Conservation (phyloP, 345 rosid species). For the Hevea brasiliensis region DNA sequence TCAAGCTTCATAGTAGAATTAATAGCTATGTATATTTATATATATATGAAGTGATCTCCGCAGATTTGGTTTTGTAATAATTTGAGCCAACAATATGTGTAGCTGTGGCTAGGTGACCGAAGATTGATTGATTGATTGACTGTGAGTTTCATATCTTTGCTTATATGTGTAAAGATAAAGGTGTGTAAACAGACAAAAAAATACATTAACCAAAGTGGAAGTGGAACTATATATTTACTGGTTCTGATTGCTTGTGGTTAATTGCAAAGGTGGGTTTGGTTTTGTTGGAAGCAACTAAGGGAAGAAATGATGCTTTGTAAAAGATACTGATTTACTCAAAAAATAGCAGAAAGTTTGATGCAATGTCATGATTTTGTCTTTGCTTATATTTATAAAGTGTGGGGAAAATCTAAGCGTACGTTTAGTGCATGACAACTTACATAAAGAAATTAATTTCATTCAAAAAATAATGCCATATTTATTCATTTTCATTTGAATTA, state of each 20-base stretch:
- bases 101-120: neutral
- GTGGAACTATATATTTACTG: no score
- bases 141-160: no score
- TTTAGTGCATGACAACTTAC: constrained; percentile 2
- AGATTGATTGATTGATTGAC: neutral
- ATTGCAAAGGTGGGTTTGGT: neutral
- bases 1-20: neutral
- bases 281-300: constrained; percentile 7
- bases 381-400: neutral
- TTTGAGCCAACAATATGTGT: neutral
- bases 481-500: no score
- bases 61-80: neutral
- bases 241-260: neutral
- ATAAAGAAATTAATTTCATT: neutral
- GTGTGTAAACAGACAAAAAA: no score
- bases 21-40: no score
- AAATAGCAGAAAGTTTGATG: constrained; percentile 12
- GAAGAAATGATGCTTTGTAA: neutral
- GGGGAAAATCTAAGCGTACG: no score
- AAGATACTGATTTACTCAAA: constrained; percentile 8
- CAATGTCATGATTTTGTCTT: constrained; percentile 16
- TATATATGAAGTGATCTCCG: neutral
- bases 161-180: neutral
- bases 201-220: neutral
- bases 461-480: no score